Evolutionary conservation across 1,284 basidiomycete species (phyloP).

Genomic region (Psilocybe mexicana): DNA sequence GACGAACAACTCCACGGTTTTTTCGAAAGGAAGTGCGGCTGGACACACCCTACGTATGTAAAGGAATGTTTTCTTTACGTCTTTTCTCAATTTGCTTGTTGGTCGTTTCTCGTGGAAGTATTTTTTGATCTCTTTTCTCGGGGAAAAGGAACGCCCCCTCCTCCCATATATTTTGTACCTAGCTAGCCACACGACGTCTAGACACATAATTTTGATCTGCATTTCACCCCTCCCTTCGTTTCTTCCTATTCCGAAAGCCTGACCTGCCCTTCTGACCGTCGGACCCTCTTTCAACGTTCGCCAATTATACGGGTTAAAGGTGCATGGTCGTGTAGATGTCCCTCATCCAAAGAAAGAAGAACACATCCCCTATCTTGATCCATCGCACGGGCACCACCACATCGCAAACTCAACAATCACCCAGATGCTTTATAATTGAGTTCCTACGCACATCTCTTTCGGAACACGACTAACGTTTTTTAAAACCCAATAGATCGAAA

Average conservation of each 20-base stretch:
- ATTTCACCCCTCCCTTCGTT: neutral
- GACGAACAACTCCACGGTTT: neutral
- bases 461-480: no score
- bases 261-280: neutral
- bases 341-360: neutral
- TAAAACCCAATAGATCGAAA: no score
- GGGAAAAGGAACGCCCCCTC: neutral
- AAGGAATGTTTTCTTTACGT: conserved; percentile 14
- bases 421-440: no score
- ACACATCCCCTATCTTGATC: conserved; percentile 10
- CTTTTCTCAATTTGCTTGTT: neutral
- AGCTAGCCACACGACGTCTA: conserved; percentile 11
- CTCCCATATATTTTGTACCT: conserved; percentile 17
- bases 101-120: neutral
- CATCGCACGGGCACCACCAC: neutral
- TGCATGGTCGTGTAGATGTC: neutral
- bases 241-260: conserved; percentile 10
- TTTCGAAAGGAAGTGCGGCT: neutral
- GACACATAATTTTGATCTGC: conserved; percentile 15
- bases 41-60: neutral
- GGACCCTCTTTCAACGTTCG: neutral
- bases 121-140: conserved; percentile 7
- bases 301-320: conserved; percentile 2
- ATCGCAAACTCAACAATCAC: neutral
- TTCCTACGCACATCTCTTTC: no score